Percentiles rank a stretch among this genome's conserved stretches.
Evolutionary conservation across 2,329 filamentous ascomycete species (phyloP).

Genomic region (Shiraia bambusicola): DNA sequence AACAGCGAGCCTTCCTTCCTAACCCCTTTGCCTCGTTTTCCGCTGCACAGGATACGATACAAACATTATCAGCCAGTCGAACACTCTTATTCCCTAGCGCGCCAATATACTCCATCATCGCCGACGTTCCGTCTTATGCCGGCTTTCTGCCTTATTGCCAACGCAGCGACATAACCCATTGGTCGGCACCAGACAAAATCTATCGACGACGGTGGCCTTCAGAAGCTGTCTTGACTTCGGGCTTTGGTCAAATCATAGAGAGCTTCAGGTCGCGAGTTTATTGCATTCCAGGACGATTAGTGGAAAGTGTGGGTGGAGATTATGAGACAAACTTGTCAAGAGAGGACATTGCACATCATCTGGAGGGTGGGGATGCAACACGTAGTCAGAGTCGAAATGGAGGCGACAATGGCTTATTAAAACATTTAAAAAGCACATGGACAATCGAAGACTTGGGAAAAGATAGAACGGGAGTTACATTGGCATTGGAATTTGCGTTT

Average conservation of each 20-base stretch:
- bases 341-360: slow-evolving; percentile 47
- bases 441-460: slow-evolving; percentile 52
- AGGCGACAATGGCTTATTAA: slow-evolving; percentile 54
- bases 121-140: slow-evolving; percentile 79
- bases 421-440: slow-evolving; percentile 71
- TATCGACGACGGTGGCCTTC: slow-evolving; percentile 64
- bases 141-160: slow-evolving; percentile 91
- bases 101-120: slow-evolving; percentile 79
- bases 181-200: slow-evolving; percentile 58
- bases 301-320: slow-evolving; percentile 74
- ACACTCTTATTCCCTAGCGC: slow-evolving; percentile 72
- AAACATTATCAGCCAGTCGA: slow-evolving; percentile 71
- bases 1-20: slow-evolving; percentile 47
- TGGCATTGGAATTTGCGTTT: slow-evolving; percentile 81
- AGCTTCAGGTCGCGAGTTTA: slow-evolving; percentile 77
- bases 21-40: slow-evolving; percentile 51
- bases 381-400: slow-evolving; percentile 2
- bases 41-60: slow-evolving; percentile 45
- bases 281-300: slow-evolving; percentile 70
- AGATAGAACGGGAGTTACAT: slow-evolving; percentile 68
- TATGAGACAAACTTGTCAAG: slow-evolving; percentile 50
- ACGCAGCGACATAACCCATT: slow-evolving; percentile 72
- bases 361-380: slow-evolving; percentile 19
- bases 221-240: slow-evolving; percentile 76
- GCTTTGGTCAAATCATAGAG: slow-evolving; percentile 82